A percentile compares a stretch with the other conserved stretches of the same genome.
Evolutionary conservation across 2,329 filamentous ascomycete genomes (phyloP).

Genomic region (Ceratocystis colombiana): DNA sequence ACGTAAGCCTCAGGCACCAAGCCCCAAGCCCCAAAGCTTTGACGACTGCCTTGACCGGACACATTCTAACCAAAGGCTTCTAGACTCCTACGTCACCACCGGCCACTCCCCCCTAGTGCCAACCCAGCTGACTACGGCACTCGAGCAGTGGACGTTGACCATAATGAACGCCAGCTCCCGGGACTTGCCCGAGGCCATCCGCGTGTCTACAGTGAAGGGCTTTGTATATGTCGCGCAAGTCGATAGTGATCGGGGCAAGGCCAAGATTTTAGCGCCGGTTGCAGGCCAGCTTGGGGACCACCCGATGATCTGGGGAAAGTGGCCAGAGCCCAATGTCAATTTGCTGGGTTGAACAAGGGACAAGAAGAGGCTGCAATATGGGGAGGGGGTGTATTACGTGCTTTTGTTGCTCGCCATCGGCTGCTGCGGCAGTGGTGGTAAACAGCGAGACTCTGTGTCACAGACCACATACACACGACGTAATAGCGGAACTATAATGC

Average conservation of each 20-base stretch:
- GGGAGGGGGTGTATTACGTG: not conserved
- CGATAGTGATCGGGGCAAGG: slow-evolving; percentile 69
- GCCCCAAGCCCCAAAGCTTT: too few species aligned
- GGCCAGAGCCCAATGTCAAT: slow-evolving; percentile 77
- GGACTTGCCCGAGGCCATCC: slow-evolving; percentile 61
- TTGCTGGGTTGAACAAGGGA: slow-evolving; percentile 45
- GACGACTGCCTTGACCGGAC: not conserved
- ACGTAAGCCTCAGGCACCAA: slow-evolving; percentile 34
- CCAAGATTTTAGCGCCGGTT: slow-evolving; percentile 74
- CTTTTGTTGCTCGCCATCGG: not conserved
- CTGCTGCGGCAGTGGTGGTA: not conserved
- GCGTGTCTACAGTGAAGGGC: slow-evolving; percentile 76
- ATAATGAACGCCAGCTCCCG: slow-evolving; percentile 67
- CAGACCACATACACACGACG: not conserved
- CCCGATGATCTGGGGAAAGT: slow-evolving; percentile 73
- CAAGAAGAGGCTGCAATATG: not conserved
- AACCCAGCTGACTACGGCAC: slow-evolving; percentile 52
- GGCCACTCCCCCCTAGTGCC: slow-evolving; percentile 46
- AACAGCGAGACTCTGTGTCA: not conserved
- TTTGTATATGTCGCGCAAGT: slow-evolving; percentile 91
- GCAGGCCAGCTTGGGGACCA: slow-evolving; percentile 68
- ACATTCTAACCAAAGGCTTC: slow-evolving; percentile 24
- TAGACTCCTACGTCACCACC: slow-evolving; percentile 31
- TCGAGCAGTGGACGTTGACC: slow-evolving; percentile 75
- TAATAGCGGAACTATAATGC: not conserved